Base-by-base conservation (phyloP, 768 basidiomycete species). In the Gloeopeniophorella convolvens region DNA sequence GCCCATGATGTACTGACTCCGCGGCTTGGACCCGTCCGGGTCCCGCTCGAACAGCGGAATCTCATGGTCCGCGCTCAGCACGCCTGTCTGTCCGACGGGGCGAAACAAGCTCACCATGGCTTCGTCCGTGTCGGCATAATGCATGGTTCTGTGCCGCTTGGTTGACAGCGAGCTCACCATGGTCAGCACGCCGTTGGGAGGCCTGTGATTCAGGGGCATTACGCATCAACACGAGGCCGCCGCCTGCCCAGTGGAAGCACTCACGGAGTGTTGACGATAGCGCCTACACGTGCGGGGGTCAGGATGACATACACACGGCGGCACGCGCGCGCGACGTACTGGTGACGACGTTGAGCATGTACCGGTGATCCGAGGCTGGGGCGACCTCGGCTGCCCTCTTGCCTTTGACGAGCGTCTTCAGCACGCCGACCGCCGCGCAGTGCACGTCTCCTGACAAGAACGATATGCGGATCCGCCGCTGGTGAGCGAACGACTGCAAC, bases 221-320 rank as follows among this genome's bases (percentile, higher is more conserved):
- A 44, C 18, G 51, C 12, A 27, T 16, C 6, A 24, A 30, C 33
- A 48, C 36, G 30, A 33, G 34, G 21, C 20, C 9, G 1, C 28
- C 2, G 5, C 11, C 11, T 9, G 12, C 15, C n/a, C n/a, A n/a
- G n/a, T 9, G 16, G 24, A 5, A 52, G 7, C 9, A 72, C 86
- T 63, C 62, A 85, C 85, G 95, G 93, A 5, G 95, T 96, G 63
- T 96, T 95, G 41, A 99, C 95, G 56, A 99, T 98, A 12, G 95
- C 95, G 60, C 82, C 81, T 83, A 44, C 34, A 55, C 33, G 18
- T 57, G 9, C 7, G 30, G 16, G 24, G 20, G 51, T 54, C 27
- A 47, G 28, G 30, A 48, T 32, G n/a, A 26, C 42, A 24, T 23
- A 42, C 42, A 24, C 18, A 42, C 45, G 16, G 20, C 2, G 20